These are phyloP conservation scores for Penicillium sp. DNA, from an alignment of 2,329 filamentous ascomycete genomes.

Conservation along the genomic window DNA sequence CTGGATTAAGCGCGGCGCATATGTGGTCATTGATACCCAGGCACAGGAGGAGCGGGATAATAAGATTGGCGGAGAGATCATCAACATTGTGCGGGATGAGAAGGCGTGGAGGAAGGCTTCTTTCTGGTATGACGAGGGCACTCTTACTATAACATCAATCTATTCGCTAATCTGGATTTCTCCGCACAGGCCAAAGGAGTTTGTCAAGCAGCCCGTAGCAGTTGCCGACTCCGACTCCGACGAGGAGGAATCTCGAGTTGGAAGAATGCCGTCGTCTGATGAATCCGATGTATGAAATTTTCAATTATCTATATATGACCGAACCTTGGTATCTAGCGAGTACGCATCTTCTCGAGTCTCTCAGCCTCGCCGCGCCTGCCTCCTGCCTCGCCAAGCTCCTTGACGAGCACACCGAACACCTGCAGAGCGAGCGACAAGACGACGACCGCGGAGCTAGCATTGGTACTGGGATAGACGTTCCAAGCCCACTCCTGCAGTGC, in stretches of 20 bases:
- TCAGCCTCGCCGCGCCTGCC: conserved; percentile 19
- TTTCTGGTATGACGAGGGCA: conserved; percentile 67
- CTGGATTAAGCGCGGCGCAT: conserved; percentile 89
- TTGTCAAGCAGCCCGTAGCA: conserved; percentile 64
- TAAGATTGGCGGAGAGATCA: conserved; percentile 82
- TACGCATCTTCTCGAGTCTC: conserved; percentile 21
- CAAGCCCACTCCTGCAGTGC: conserved; percentile 84
- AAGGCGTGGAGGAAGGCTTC: conserved; percentile 84
- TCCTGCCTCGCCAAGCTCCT: conserved; percentile 30
- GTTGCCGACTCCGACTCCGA: conserved; percentile 71
- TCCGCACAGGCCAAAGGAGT: conserved; percentile 71
- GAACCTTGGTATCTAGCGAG: conserved; percentile 20
- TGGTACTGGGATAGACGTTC: conserved; percentile 88
- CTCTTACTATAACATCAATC: background rate
- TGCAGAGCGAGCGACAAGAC: conserved; percentile 70
- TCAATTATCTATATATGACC: background rate
- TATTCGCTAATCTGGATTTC: background rate
- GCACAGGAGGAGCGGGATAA: conserved; percentile 68
- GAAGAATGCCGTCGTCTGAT: conserved; percentile 81
- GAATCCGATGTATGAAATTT: conserved; percentile 66
- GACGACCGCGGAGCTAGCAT: conserved; percentile 64
- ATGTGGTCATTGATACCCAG: conserved; percentile 76
- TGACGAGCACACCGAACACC: conserved; percentile 62
- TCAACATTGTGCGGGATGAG: conserved; percentile 90
- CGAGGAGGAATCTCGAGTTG: conserved; percentile 76